phyloP scores from a whole-genome alignment of 352 stramenopile genomes.

The Phytopythium sindhum region DNA sequence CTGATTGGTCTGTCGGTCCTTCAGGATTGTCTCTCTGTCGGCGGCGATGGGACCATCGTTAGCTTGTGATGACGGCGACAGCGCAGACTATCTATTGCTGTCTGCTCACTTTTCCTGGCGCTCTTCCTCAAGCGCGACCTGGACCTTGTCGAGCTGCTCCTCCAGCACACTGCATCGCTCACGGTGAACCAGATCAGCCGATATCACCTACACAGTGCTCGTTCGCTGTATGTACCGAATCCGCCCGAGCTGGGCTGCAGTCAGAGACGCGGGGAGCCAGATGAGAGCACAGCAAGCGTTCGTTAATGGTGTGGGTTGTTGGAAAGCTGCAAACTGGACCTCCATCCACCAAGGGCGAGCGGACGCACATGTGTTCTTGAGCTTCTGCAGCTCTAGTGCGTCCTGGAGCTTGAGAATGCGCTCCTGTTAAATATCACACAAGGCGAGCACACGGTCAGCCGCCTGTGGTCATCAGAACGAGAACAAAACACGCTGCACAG shows the following conservation, averaged over 20 bases:
- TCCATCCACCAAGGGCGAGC: neutral
- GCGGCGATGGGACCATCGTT: neutral
- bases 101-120: slow-evolving; percentile 57
- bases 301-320: neutral
- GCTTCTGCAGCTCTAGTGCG: slow-evolving; percentile 72
- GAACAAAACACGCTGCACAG: neutral
- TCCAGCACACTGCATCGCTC: slow-evolving; percentile 38
- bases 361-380: slow-evolving; percentile 73
- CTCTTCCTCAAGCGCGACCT: slow-evolving; percentile 65
- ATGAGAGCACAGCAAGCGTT: neutral
- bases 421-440: slow-evolving; percentile 25
- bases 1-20: slow-evolving; percentile 64
- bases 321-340: too few species aligned
- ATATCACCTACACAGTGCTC: neutral
- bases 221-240: slow-evolving; percentile 30
- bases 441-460: neutral
- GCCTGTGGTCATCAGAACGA: neutral
- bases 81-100: neutral
- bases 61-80: neutral
- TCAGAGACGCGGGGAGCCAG: neutral
- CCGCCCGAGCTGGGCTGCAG: slow-evolving; percentile 53
- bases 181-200: neutral
- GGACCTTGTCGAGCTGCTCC: slow-evolving; percentile 60
- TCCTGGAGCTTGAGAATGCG: slow-evolving; percentile 78
- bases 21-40: slow-evolving; percentile 61